Percentiles rank a stretch among this genome's conserved stretches.
Conservation (phyloP, 306 rosid genomes). For the Trichosanthes cucumerina region DNA sequence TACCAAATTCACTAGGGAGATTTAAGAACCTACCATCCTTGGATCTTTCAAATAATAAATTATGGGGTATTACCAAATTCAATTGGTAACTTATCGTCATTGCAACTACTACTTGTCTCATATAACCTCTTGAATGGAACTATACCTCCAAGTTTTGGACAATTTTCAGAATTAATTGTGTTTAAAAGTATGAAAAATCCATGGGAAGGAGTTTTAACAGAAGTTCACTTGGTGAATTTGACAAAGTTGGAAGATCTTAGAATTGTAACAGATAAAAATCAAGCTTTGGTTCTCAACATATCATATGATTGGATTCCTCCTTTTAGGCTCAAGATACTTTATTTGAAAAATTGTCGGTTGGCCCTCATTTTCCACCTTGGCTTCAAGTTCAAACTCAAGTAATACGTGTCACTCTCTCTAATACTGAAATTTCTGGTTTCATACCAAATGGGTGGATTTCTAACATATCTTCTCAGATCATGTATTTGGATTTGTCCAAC, state of each 20-base stretch:
- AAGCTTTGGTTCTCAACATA: neutral
- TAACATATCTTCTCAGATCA: neutral
- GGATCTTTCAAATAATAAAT: no score
- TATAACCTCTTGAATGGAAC: no score
- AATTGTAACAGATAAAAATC: neutral
- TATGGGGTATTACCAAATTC: no score
- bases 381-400: neutral
- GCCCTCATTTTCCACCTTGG: neutral
- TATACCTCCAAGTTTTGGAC: neutral
- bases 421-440: no score
- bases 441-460: neutral
- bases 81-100: no score
- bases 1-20: no score
- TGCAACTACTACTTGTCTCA: no score
- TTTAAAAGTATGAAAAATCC: neutral
- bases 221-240: neutral
- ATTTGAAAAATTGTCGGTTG: neutral
- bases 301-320: neutral
- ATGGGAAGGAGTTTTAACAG: neutral
- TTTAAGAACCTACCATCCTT: no score
- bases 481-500: neutral
- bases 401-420: neutral
- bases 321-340: neutral
- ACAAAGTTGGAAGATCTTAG: neutral
- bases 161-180: neutral